Evolutionary conservation across 2,329 filamentous ascomycete genomes (phyloP), one percentile per base, ranked within the genome.

Genomic region (Aspergillus ochraceoroseus): DNA sequence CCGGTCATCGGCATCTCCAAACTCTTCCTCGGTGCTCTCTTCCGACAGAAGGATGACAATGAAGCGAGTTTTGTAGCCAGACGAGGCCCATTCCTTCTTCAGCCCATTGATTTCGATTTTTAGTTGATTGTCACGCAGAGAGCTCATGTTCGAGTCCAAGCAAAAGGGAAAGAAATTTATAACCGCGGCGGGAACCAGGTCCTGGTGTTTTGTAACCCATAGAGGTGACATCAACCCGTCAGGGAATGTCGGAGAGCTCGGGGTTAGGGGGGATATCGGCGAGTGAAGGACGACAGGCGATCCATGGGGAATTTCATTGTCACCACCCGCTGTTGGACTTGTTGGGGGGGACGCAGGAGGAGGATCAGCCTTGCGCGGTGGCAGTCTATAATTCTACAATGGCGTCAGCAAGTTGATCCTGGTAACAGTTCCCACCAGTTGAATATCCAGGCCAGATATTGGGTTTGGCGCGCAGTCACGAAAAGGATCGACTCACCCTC

Each of bases 161-260:
- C 77, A 79, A 42, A 95, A 77, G 23, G 76, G 75, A 59, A 94
- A 94, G 66, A 94, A 92, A 50, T 83, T 84, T 20, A 94, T 64
- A 52, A 87, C 83, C 17, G 87, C 76, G 46, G 87, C 85, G 1
- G 90, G 90, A 14, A 96, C 75, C 12, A 87, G 72, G 36, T 84
- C 73, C 58, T 95, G 89, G 61, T 96, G 90, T 62, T 96, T 98
- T 44, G 79, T 77, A 39, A 94, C 73, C 90, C 90, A 98, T 46
- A 78, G 67, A 13, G 82, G 75, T 45, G 88, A 80, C 61, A 95
- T 80, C 43, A 95, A 71, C 3, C 90, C 92, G 66, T 96, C 92
- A 5, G 90, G 89, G 59, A 92, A 96, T 2, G 94, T 75, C 2
- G 80, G 73, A 5, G 90, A 95, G 5, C 76, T 76, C 3, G 89